Evolutionary conservation across 2,329 filamentous ascomycete genomes (phyloP).

Genomic region (Leptosphaerulina australis): DNA sequence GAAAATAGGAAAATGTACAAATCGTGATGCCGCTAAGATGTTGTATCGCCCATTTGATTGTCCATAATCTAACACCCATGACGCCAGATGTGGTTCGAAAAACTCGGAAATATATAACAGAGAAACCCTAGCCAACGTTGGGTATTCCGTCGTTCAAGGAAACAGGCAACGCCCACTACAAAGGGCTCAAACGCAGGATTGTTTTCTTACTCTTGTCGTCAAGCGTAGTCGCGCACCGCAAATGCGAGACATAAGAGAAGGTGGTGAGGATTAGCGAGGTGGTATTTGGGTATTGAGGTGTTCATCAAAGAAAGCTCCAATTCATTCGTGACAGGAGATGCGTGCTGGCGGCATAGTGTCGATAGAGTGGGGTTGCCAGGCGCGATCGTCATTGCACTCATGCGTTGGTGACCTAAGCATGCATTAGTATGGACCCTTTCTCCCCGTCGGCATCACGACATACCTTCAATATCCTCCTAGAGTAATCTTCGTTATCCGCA

Average conservation of each 20-base stretch:
- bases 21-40: constrained; percentile 20
- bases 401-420: constrained; percentile 45
- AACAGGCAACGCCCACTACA: constrained; percentile 18
- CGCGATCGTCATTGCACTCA: constrained; percentile 29
- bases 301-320: constrained; percentile 20
- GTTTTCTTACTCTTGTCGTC: constrained; percentile 38
- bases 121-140: constrained; percentile 17
- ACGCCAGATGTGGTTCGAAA: constrained; percentile 20
- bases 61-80: constrained; percentile 21
- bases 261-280: constrained; percentile 26
- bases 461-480: constrained; percentile 93
- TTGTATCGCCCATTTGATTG: constrained; percentile 23
- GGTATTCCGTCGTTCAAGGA: constrained; percentile 11
- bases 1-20: constrained; percentile 9
- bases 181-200: constrained; percentile 27
- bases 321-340: constrained; percentile 21
- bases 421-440: constrained; percentile 21
- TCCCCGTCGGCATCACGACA: neutral
- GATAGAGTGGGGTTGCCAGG: constrained; percentile 11
- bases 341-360: constrained; percentile 13
- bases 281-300: constrained; percentile 20
- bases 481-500: constrained; percentile 96
- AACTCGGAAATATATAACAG: constrained; percentile 32
- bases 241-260: constrained; percentile 27
- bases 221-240: constrained; percentile 35